These are phyloP conservation scores for Pythium brachiatum DNA, from an alignment of 352 stramenopile species.

Conservation along the genomic window DNA sequence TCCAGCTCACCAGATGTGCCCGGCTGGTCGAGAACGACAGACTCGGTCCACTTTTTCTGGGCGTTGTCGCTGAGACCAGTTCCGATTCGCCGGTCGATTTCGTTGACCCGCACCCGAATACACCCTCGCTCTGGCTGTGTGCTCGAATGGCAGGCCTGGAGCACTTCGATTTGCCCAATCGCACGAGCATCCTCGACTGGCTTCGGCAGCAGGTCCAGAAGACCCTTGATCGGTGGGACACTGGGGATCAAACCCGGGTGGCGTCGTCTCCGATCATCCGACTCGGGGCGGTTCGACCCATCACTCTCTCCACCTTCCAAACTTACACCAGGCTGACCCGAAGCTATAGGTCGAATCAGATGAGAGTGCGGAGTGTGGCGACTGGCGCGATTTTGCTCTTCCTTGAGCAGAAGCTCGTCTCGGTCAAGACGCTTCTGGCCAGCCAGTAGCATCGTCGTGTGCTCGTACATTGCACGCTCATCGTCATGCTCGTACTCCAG, in stretches of 20 bases:
- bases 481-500: constrained; percentile 84
- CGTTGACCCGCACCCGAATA: constrained; percentile 73
- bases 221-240: constrained; percentile 74
- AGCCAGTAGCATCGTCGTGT: constrained; percentile 66
- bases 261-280: constrained; percentile 47
- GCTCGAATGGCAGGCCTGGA: constrained; percentile 83
- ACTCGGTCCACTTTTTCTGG: constrained; percentile 72
- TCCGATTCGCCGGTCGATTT: constrained; percentile 30
- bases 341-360: constrained; percentile 36
- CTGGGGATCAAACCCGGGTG: constrained; percentile 76
- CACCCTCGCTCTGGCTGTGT: constrained; percentile 60
- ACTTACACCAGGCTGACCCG: neutral
- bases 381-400: constrained; percentile 40
- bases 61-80: constrained; percentile 38
- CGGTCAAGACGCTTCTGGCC: constrained; percentile 76
- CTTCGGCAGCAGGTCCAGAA: constrained; percentile 82
- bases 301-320: neutral
- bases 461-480: constrained; percentile 63
- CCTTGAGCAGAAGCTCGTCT: constrained; percentile 74
- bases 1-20: constrained; percentile 77
- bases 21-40: constrained; percentile 68
- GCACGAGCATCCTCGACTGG: constrained; percentile 53
- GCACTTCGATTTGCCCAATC: constrained; percentile 66
- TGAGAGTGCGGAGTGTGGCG: constrained; percentile 56
- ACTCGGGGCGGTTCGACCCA: constrained; percentile 1